phyloP scores from a whole-genome alignment of 139 green algal species.

The Parachlorella kessleri region DNA sequence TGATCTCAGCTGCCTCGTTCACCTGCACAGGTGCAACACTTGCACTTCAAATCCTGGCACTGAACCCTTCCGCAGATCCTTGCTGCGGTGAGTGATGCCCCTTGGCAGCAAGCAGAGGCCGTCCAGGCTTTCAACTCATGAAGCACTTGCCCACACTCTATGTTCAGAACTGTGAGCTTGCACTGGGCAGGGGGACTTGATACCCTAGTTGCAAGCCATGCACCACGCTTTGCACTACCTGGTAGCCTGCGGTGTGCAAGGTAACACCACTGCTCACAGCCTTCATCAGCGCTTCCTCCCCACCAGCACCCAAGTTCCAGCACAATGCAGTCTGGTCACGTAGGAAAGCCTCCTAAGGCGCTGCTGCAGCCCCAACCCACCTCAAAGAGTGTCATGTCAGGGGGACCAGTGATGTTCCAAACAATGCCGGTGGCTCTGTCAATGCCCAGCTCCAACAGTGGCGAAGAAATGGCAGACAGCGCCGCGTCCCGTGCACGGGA shows the following conservation, averaged over 20 bases:
- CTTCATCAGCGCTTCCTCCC: background rate
- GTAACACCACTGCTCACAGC: background rate
- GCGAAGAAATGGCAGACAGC: constrained; percentile 77
- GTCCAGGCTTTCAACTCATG: no score
- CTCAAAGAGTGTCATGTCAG: constrained; percentile 88
- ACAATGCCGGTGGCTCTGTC: constrained; percentile 93
- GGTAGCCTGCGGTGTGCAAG: no score
- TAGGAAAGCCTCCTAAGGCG: background rate
- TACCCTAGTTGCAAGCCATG: no score
- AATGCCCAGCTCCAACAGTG: constrained; percentile 92
- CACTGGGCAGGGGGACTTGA: no score
- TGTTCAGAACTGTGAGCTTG: no score
- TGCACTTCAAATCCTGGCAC: no score
- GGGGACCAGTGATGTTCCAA: constrained; percentile 95
- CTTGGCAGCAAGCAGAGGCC: no score
- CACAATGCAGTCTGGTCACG: background rate
- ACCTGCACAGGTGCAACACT: constrained; percentile 56
- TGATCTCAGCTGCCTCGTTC: constrained; percentile 92
- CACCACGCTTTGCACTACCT: no score
- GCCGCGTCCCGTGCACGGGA: constrained; percentile 58
- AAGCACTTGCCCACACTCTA: no score
- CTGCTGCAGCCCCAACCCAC: constrained; percentile 33
- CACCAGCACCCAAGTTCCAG: background rate
- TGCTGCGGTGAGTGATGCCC: no score
- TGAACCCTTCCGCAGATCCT: no score